Conservation (phyloP, 176 grass and related monocot genomes). For the Saccharum officinarum region DNA sequence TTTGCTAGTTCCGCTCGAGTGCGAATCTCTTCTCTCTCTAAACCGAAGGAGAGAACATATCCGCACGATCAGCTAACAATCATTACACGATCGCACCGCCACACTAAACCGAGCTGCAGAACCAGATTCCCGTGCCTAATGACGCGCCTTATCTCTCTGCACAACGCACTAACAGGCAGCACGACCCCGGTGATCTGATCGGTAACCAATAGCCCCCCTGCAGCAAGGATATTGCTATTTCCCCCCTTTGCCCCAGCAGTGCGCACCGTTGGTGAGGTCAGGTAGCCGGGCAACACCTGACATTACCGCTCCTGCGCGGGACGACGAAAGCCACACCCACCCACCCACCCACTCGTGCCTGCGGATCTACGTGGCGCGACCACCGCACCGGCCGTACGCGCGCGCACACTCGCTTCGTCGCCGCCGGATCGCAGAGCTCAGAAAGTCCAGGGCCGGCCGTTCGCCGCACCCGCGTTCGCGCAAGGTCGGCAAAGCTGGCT, state of each 20-base stretch:
- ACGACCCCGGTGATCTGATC: not conserved
- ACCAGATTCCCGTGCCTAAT: slow-evolving; percentile 34
- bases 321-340: not conserved
- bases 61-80: slow-evolving; percentile 25
- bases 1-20: not conserved
- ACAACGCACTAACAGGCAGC: not conserved
- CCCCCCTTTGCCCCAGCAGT: not conserved
- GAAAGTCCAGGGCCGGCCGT: not conserved
- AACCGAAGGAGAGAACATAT: slow-evolving; percentile 17
- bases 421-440: not conserved
- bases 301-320: not conserved
- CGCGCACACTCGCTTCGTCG: not conserved
- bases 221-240: slow-evolving; percentile 8
- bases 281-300: not conserved
- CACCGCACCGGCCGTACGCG: not conserved
- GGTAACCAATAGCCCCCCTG: not conserved
- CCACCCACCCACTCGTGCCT: not conserved
- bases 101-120: slow-evolving; percentile 27
- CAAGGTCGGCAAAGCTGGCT: no score
- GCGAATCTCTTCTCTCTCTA: not conserved
- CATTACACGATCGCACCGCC: not conserved
- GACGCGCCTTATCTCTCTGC: slow-evolving; percentile 33
- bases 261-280: no score
- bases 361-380: not conserved
- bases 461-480: no score